Evolutionary conservation across 1,284 basidiomycete species (phyloP), one percentile per base, ranked within the genome.

Genomic region (Austropuccinia psidii): DNA sequence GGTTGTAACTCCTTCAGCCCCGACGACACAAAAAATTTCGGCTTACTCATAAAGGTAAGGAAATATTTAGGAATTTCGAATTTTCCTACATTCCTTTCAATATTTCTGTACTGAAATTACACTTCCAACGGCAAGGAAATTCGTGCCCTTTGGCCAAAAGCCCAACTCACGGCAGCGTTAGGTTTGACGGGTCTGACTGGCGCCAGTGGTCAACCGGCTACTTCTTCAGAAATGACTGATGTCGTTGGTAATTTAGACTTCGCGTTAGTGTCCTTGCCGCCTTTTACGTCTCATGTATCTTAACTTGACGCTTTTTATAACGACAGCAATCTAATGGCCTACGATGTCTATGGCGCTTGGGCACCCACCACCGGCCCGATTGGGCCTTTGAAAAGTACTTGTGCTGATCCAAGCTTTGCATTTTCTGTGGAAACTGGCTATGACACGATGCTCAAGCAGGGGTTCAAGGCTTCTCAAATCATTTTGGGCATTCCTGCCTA

Each of bases 321-420:
- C 17, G 33, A 21, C 27, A 64, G 60, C 5, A 73, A 73, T 39
- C 21, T 73, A n/a, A 73, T 73, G 69, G 60, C 58, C 27, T 73
- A 73, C 37, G 69, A 73, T 41, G 69, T 62, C 17, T 73, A 50
- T n/a, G 72, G 72, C 21, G 31, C 49, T 19, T 73, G 61, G 61
- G 39, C 72, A 37, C 33, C 61, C 0, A 73, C 49, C 3, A 73
- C 72, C 29, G 72, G 72, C 27, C 61, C 61, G n/a, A 19, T 65
- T 6, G 49, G 39, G 9, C 61, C 72, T 0, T 13, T 73, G 0
- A 29, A 47, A 35, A 43, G n/a, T n/a, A 65, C 50, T 8, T 73
- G 72, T 19, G 61, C 72, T 19, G 49, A 50, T 29, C 24, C 50
- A 11, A 55, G 19, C 15, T 55, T 45, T 1, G 39, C 15, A 19